Evolutionary conservation across 495 filamentous ascomycete species (phyloP).

Genomic region (Penicillium soppii): DNA sequence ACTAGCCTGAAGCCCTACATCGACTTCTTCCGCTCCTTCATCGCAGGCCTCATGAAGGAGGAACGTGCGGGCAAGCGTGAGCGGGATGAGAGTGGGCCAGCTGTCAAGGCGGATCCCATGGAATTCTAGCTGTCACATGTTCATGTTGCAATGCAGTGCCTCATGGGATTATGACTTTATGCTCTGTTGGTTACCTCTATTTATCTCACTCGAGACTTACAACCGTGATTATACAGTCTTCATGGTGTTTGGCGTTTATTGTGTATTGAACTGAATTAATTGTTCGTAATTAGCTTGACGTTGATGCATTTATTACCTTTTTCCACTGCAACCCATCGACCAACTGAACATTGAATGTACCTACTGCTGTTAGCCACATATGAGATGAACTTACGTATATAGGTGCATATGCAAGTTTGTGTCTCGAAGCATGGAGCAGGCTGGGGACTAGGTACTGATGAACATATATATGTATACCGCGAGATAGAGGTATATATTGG

Average conservation of each 20-base stretch:
- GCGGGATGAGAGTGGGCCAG: slow-evolving; percentile 51
- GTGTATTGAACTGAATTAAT: not conserved
- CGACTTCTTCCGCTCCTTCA: slow-evolving; percentile 82
- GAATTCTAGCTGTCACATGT: slow-evolving; percentile 40
- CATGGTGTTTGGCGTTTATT: not conserved
- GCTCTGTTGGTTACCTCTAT: slow-evolving; percentile 3
- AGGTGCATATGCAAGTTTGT: too few relatives aligned
- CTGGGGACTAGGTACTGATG: too few relatives aligned
- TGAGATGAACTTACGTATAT: too few relatives aligned
- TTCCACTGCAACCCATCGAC: not conserved
- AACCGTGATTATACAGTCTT: not conserved
- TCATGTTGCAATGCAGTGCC: not conserved
- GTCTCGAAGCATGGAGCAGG: not conserved
- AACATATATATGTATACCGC: slow-evolving; percentile 8
- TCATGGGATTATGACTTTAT: slow-evolving; percentile 16
- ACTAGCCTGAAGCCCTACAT: slow-evolving; percentile 92
- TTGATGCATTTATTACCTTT: not conserved
- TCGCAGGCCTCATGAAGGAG: slow-evolving; percentile 73
- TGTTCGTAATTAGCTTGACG: not conserved
- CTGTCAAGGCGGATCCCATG: slow-evolving; percentile 52
- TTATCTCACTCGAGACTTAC: not conserved
- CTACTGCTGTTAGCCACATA: too few relatives aligned
- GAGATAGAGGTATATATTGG: slow-evolving; percentile 7
- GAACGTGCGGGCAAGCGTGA: slow-evolving; percentile 76
- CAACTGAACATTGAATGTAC: not conserved